A percentile compares a stretch with the other conserved stretches of the same genome.
These are phyloP conservation scores for Gaertneriomyces sp. DNA, from an alignment of 192 early-diverging fungal species.

Conservation along the genomic window DNA sequence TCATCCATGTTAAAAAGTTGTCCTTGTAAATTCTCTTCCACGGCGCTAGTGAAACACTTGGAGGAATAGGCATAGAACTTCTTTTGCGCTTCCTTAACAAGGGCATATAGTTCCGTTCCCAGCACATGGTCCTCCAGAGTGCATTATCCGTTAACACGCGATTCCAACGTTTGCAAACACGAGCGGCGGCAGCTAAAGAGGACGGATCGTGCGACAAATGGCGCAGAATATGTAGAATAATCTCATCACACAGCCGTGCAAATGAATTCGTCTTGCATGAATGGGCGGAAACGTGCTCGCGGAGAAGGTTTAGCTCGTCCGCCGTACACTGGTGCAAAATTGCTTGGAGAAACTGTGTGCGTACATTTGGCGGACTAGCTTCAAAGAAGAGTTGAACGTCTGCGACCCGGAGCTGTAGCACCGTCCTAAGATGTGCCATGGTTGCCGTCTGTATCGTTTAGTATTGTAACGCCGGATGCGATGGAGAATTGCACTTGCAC, in stretches of 20 bases:
- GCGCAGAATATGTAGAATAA: constrained; percentile 40
- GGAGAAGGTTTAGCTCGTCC: too few relatives aligned
- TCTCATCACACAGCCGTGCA: constrained; percentile 28
- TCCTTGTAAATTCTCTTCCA: constrained; percentile 48
- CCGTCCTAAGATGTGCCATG: too few relatives aligned
- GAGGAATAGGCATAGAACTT: neutral
- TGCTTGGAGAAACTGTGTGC: too few relatives aligned
- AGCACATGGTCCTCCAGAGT: constrained; percentile 39
- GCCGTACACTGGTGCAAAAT: too few relatives aligned
- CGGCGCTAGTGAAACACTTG: constrained; percentile 23
- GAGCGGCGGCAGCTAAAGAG: constrained; percentile 13
- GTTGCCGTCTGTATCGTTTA: too few relatives aligned
- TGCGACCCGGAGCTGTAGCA: too few relatives aligned
- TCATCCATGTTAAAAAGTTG: constrained; percentile 40
- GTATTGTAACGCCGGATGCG: too few relatives aligned
- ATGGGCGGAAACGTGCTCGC: too few relatives aligned
- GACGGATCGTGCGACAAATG: constrained; percentile 13
- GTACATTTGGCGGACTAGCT: too few relatives aligned
- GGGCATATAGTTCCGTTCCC: constrained; percentile 11
- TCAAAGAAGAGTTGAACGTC: too few relatives aligned
- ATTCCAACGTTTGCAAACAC: constrained; percentile 32
- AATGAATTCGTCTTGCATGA: too few relatives aligned
- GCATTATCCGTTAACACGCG: constrained; percentile 31
- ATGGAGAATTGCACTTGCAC: too few relatives aligned
- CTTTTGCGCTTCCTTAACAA: neutral